A percentile compares a stretch with the other conserved stretches of the same genome.
phyloP scores from a whole-genome alignment of 2,329 filamentous ascomycete species.

The Colletotrichum sansevieriae region DNA sequence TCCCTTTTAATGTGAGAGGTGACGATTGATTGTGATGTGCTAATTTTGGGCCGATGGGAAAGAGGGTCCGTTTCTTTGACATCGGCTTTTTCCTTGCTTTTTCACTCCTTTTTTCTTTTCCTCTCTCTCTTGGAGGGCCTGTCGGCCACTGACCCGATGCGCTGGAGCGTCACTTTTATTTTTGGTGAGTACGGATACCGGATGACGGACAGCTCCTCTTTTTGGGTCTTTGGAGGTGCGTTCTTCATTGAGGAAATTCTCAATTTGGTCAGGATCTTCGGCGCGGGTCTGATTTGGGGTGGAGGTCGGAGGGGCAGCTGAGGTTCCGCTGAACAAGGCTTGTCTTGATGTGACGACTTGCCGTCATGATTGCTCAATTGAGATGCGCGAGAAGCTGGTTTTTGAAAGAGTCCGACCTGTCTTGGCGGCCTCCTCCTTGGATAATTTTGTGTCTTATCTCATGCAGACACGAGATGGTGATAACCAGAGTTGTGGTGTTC shows the following conservation, averaged over 20 bases:
- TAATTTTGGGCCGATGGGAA: slow-evolving; percentile 13
- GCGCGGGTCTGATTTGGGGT: not conserved
- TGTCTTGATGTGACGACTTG: slow-evolving; percentile 5
- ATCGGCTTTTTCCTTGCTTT: not conserved
- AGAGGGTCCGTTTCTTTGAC: not conserved
- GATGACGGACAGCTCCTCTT: too few relatives aligned
- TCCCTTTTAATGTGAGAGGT: slow-evolving; percentile 9
- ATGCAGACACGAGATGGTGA: slow-evolving; percentile 18
- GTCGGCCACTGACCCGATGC: not conserved
- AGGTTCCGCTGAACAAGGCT: not conserved
- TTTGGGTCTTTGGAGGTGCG: too few relatives aligned
- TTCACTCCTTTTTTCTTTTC: too few relatives aligned
- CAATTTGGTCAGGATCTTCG: not conserved
- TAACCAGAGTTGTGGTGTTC: not conserved
- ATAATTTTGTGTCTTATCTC: slow-evolving; percentile 4
- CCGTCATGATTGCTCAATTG: slow-evolving; percentile 12
- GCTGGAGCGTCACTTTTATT: slow-evolving; percentile 14
- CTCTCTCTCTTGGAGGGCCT: too few relatives aligned
- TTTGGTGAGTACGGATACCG: too few relatives aligned
- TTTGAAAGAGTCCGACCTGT: not conserved
- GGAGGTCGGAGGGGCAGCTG: not conserved
- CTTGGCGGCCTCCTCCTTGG: not conserved
- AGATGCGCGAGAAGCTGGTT: slow-evolving; percentile 8
- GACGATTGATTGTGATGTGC: slow-evolving; percentile 8
- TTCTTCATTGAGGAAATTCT: not conserved